Evolutionary conservation across 768 basidiomycete species (phyloP), one percentile per base, ranked within the genome.

Genomic region (Boletus subparvulus): DNA sequence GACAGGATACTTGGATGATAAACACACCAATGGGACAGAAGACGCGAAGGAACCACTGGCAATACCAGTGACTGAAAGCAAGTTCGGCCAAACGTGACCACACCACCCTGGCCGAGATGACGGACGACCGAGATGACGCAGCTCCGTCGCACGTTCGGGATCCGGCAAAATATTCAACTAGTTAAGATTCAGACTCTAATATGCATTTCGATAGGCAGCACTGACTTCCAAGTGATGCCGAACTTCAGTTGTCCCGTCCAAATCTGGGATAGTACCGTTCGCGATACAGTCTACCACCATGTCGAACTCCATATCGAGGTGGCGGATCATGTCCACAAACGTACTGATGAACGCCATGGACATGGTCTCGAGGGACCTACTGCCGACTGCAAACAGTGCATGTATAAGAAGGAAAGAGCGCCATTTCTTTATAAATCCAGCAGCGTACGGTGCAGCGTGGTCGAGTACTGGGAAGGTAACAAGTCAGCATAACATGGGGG

Each of bases 71-170:
- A 64, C 42, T 2, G 59, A 61, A 21, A 30, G 47, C 49, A 65
- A 17, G 12, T 52, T 54, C 10, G 62, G 59, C 52, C 63, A 64
- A 35, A 19, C 47, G 8, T 33, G 32, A 19, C 52, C 46, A 39
- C 62, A 61, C 63, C 59, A 65, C 28, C 54, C 54, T 14, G 62
- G 41, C 24, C 26, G 51, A 32, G 58, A 60, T 21, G 58, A 55
- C n/a, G 58, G 53, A 10, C 52, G 57, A 24, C 62, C 62, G 17
- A 63, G 45, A 41, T 7, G n/a, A 30, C 59, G 59, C 21, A 64
- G 10, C 39, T 64, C 59, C 24, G 28, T 42, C 10, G 51, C 52
- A 24, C 59, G 47, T 48, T 49, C 17, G 0, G 59, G 59, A 7
- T 60, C 59, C 2, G 59, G 36, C 2, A 9, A 39, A 5, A 61